Conservation (phyloP, 2,329 filamentous ascomycete genomes). For the Aciculosporium take region DNA sequence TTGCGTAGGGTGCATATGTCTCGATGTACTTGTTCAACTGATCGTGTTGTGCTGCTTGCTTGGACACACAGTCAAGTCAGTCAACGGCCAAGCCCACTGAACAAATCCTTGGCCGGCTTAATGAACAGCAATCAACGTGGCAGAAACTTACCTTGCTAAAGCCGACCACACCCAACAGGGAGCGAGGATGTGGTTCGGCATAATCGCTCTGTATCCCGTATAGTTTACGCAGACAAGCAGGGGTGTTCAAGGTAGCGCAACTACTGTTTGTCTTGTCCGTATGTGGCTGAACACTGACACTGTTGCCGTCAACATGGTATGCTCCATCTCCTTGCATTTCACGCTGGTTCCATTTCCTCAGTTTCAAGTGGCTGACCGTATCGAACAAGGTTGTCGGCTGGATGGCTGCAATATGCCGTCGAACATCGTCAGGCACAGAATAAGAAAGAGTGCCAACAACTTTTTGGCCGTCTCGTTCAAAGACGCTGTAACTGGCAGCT, state of each 20-base stretch:
- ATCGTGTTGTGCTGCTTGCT: conserved; percentile 35
- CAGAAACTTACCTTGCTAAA: conserved; percentile 26
- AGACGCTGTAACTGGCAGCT: conserved; percentile 28
- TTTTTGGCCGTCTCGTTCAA: conserved; percentile 22
- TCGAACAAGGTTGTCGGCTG: conserved; percentile 30
- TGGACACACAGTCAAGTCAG: not conserved
- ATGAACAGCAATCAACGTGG: not conserved
- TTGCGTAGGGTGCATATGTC: conserved; percentile 35
- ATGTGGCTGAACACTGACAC: not conserved
- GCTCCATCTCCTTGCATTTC: not conserved
- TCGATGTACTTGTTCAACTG: conserved; percentile 44
- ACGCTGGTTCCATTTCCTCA: not conserved
- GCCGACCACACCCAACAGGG: conserved; percentile 47
- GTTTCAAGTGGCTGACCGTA: not conserved
- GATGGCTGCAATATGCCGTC: conserved; percentile 26
- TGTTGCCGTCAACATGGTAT: not conserved
- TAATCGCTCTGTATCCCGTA: conserved; percentile 33
- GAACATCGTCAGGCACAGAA: conserved; percentile 21
- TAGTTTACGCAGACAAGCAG: conserved; percentile 28
- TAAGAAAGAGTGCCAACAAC: conserved; percentile 26
- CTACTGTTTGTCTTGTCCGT: conserved; percentile 8
- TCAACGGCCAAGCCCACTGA: not conserved
- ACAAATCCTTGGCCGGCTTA: not conserved
- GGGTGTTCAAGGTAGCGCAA: conserved; percentile 27
- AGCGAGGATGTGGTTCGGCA: conserved; percentile 41